These are phyloP conservation scores for Cymbopogon flexuosus DNA, from an alignment of 202 grass and related monocot genomes.

Conservation along the genomic window DNA sequence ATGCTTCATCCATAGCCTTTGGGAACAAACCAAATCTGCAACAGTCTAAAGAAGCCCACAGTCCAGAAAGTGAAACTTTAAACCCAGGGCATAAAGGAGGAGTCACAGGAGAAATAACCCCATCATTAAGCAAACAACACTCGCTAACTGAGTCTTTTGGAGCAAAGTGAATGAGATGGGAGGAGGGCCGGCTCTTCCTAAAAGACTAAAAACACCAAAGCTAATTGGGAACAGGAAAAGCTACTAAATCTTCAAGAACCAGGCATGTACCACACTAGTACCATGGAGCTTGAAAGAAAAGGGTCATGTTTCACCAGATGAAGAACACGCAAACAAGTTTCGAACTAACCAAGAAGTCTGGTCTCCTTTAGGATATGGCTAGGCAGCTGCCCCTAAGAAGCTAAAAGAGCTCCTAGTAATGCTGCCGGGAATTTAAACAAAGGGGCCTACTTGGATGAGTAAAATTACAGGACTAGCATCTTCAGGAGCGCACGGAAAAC, in stretches of 20 bases:
- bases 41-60: conserved; percentile 37
- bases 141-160: conserved; percentile 34
- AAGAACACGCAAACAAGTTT: conserved; percentile 37
- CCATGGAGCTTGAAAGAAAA: conserved; percentile 28
- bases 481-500: neutral
- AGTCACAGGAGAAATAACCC: conserved; percentile 37
- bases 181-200: conserved; percentile 36
- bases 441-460: conserved; percentile 4
- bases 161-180: conserved; percentile 43
- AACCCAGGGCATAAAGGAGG: conserved; percentile 47
- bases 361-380: conserved; percentile 31
- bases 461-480: conserved; percentile 20
- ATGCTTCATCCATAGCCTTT: conserved; percentile 30
- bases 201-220: conserved; percentile 46
- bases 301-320: conserved; percentile 23
- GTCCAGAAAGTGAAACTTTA: conserved; percentile 51
- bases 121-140: conserved; percentile 49
- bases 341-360: conserved; percentile 24
- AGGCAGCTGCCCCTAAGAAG: conserved; percentile 20
- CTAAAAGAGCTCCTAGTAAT: conserved; percentile 21
- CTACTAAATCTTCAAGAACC: conserved; percentile 51
- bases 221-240: conserved; percentile 57
- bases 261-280: conserved; percentile 32
- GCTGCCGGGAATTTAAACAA: conserved; percentile 12
- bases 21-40: conserved; percentile 51